These are phyloP conservation scores for Sonneratia caseolaris DNA, from an alignment of 345 rosid species.

Conservation along the genomic window DNA sequence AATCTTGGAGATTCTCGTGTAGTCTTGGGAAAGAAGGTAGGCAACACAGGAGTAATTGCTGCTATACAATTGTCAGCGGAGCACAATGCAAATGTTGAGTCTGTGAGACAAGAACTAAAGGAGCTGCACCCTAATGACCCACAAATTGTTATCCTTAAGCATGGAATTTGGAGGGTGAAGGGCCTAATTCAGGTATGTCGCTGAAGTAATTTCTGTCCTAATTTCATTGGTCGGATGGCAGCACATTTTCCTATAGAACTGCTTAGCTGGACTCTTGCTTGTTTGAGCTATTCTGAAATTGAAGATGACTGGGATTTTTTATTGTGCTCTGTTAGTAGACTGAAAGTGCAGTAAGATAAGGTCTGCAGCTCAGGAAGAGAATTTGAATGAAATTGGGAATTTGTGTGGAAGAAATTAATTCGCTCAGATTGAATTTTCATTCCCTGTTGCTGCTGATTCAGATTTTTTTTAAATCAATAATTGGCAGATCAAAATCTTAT, in stretches of 20 bases:
- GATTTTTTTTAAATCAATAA: too few species aligned
- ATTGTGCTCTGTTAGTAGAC: neutral
- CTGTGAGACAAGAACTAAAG: conserved; percentile 71
- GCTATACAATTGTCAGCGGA: conserved; percentile 78
- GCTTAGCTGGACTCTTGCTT: neutral
- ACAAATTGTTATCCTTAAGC: conserved; percentile 67
- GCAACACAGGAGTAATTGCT: conserved; percentile 57
- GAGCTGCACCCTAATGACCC: conserved; percentile 81
- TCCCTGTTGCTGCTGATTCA: neutral
- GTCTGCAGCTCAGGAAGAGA: neutral
- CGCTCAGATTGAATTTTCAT: neutral
- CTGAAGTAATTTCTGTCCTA: neutral
- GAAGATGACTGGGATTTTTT: neutral
- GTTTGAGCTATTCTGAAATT: neutral
- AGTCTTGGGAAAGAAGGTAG: conserved; percentile 74
- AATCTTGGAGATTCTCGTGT: conserved; percentile 82
- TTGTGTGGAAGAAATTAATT: neutral
- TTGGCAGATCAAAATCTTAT: too few species aligned
- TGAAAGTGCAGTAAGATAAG: neutral
- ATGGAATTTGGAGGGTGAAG: conserved; percentile 95
- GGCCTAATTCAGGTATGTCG: conserved; percentile 76
- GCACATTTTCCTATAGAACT: neutral
- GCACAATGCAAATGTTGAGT: conserved; percentile 75
- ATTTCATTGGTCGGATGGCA: neutral
- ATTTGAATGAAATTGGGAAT: neutral